Conservation (phyloP, 2,329 filamentous ascomycete species). For the Cladobotryum protrusum region DNA sequence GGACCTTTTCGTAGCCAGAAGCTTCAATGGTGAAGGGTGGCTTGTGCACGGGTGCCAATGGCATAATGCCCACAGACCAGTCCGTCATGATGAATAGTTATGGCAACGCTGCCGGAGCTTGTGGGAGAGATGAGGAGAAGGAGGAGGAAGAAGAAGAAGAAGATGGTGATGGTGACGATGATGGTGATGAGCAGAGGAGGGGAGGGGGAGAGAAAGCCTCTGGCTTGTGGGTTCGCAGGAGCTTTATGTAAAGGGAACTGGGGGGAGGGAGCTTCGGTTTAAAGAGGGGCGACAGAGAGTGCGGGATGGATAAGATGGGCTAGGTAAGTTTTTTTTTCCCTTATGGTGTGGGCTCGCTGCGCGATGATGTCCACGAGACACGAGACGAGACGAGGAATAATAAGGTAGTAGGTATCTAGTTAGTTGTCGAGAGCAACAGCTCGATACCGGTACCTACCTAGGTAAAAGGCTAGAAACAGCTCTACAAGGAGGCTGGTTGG, state of each 20-base stretch:
- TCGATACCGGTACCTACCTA: no score
- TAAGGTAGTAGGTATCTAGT: no score
- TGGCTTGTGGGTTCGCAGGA: background rate
- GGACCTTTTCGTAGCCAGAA: constrained; percentile 58
- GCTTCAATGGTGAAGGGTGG: constrained; percentile 71
- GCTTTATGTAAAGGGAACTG: background rate
- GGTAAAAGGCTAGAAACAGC: background rate
- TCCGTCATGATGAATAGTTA: constrained; percentile 14
- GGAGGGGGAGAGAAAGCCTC: background rate
- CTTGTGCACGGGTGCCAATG: constrained; percentile 56
- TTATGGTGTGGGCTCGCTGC: constrained; percentile 1
- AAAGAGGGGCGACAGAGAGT: no score
- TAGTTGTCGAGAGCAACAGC: background rate
- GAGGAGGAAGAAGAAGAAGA: background rate
- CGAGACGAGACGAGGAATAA: background rate
- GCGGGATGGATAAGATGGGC: no score
- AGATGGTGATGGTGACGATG: background rate
- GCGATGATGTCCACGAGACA: constrained; percentile 2
- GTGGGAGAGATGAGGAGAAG: background rate
- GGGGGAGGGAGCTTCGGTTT: no score
- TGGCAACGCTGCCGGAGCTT: background rate
- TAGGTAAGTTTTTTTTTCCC: no score
- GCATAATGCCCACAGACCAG: constrained; percentile 41
- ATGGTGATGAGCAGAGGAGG: background rate
- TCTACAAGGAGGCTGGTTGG: no score